Evolutionary conservation across 2,329 filamentous ascomycete genomes (phyloP), one percentile per base, ranked within the genome.

Genomic region (Esteya vermicola): DNA sequence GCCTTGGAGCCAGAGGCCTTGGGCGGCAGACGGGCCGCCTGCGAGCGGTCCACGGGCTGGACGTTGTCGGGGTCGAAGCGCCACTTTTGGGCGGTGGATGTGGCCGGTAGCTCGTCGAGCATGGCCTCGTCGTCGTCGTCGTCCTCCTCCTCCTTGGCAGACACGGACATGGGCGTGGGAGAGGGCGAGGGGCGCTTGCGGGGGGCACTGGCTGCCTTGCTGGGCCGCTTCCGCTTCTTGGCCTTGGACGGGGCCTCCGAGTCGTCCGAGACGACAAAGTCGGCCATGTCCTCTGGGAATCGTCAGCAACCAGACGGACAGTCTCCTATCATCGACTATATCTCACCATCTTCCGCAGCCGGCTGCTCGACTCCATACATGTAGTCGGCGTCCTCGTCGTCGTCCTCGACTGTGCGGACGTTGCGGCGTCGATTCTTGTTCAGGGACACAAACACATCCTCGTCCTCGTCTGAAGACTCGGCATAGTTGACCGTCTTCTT

Each of bases 221-320:
- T 50, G 3, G 74, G 57, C n/a, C 81, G 70, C 60, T 93, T 94
- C 51, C 81, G 64, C 60, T 93, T 94, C 54, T 75, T 81, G 0
- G 80, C 65, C 20, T 68, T 55, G 50, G 64, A 48, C 45, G 67
- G 53, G 16, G 77, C 81, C 36, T 93, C 86, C 0, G 85, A 89
- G 32, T 93, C 85, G 51, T 95, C 88, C 0, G 81, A 77, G 5
- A 81, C 86, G 20, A 96, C 68, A 52, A 96, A 96, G 55, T 94
- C 83, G 45, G 80, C 85, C 63, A 93, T 75, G 40, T 91, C 84
- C 60, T 69, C 64, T 72, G 36, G 2, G 18, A 26, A 4, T n/a
- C 21, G 32, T 18, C 28, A 34, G 40, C 50, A 26, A 54, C 41
- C 25, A 6, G 33, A n/a, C 19, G 6, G 23, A 13, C 2, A 5